Base-by-base conservation (phyloP, 768 basidiomycete species). In the Asterophora parasitica region DNA sequence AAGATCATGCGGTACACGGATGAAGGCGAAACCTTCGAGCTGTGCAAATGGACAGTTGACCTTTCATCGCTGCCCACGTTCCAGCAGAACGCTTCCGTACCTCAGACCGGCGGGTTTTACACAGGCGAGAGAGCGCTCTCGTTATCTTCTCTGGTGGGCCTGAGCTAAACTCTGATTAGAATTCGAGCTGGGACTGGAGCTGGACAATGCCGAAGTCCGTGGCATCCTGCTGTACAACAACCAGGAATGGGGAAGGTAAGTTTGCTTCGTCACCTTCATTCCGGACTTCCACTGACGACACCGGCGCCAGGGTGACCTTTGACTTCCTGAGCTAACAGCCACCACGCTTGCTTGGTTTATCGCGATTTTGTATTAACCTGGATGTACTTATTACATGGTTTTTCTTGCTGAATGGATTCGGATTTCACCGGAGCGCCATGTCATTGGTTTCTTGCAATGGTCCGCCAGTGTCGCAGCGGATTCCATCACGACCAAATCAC, bases 21-120 rank as follows among this genome's bases (percentile, higher is more conserved):
- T 61, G 90, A 92, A 70, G 86, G 86, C 23, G 86, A 86, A 58
- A 82, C 79, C 3, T 68, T 61, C 51, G 86, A 89, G 61, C 66
- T 89, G 39, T 89, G 87, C 70, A 84, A 86, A 67, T 92, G 90
- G 90, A 91, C 85, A 8, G 89, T 92, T 28, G 85, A 92, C 64
- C 73, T 92, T 42, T 79, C 80, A 35, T 75, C 83, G 19, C 66
- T 92, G 44, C 90, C 90, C 32, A 81, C 80, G 41, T 92, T 91
- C 72, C 83, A 78, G 61, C 79, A 82, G 52, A 83, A 85, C 54
- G 83, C 85, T 42, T 68, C 66, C n/a, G 58, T 71, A 48, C 74
- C 80, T 8, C 72, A 76, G 35, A 62, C 69, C 32, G 71, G 72
- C 41, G 88, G 88, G 7, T 92, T 91, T 66, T 92, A 88, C 59